phyloP scores from a whole-genome alignment of 108 stramenopile genomes.

The Nitzschia sp. region DNA sequence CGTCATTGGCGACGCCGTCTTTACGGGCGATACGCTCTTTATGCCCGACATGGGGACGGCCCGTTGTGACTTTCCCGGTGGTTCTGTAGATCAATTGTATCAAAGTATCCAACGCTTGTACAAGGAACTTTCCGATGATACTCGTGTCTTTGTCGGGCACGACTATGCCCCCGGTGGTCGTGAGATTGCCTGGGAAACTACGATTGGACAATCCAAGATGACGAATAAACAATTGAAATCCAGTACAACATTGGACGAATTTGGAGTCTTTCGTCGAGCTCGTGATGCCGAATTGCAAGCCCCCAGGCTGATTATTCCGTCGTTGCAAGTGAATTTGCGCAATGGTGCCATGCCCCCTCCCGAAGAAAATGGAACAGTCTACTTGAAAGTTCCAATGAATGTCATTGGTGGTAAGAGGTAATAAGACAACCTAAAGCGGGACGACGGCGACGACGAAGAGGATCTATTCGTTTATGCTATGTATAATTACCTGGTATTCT shows the following conservation, averaged over 20 bases:
- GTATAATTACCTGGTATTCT: too few species aligned
- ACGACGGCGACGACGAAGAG: too few species aligned
- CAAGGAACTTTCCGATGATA: constrained; percentile 14
- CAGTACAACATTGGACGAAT: constrained; percentile 19
- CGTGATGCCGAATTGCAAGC: constrained; percentile 18
- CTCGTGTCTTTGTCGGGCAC: constrained; percentile 28
- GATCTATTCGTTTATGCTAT: too few species aligned
- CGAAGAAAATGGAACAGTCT: constrained; percentile 19
- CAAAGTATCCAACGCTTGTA: constrained; percentile 25
- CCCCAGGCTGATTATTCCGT: constrained; percentile 23
- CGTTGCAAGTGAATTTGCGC: constrained; percentile 21
- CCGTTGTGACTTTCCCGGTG: constrained; percentile 24
- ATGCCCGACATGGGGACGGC: constrained; percentile 35
- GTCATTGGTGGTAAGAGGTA: constrained; percentile 12
- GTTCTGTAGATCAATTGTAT: constrained; percentile 24
- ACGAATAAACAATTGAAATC: constrained; percentile 20
- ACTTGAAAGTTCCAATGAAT: constrained; percentile 24
- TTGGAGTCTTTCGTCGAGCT: constrained; percentile 16
- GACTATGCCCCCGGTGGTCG: constrained; percentile 27
- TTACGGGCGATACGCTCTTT: constrained; percentile 25
- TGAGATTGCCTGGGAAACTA: constrained; percentile 30
- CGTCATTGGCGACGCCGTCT: constrained; percentile 23
- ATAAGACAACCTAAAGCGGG: background rate
- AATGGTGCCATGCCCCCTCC: constrained; percentile 23
- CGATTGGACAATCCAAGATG: constrained; percentile 20